Evolutionary conservation across 352 stramenopile genomes (phyloP).

Genomic region (Elongisporangium senticosum): DNA sequence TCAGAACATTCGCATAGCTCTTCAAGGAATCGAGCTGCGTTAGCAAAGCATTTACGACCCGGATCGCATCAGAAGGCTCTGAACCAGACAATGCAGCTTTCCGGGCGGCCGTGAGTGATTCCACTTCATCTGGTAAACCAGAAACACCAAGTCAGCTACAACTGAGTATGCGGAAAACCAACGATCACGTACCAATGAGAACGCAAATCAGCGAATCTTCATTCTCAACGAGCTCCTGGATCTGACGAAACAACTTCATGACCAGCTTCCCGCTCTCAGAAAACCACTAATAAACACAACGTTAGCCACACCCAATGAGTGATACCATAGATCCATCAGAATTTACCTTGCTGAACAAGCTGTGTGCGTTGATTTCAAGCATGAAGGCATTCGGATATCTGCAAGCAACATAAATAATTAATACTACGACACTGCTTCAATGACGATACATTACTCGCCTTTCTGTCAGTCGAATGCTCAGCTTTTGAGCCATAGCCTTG

Average conservation of each 20-base stretch:
- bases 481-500: slow-evolving; percentile 89
- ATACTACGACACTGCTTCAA: background rate
- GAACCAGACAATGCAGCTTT: slow-evolving; percentile 58
- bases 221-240: slow-evolving; percentile 88
- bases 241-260: slow-evolving; percentile 88
- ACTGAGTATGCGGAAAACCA: background rate
- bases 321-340: background rate
- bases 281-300: slow-evolving; percentile 79
- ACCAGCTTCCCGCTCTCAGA: slow-evolving; percentile 92
- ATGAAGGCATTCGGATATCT: slow-evolving; percentile 68
- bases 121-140: slow-evolving; percentile 78
- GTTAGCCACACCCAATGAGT: background rate
- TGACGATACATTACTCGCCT: slow-evolving; percentile 22
- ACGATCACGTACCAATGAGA: slow-evolving; percentile 64
- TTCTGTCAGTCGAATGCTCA: slow-evolving; percentile 81
- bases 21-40: slow-evolving; percentile 87
- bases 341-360: slow-evolving; percentile 83
- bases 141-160: slow-evolving; percentile 1
- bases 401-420: slow-evolving; percentile 1
- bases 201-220: slow-evolving; percentile 87
- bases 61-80: slow-evolving; percentile 89
- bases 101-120: slow-evolving; percentile 85
- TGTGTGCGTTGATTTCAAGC: slow-evolving; percentile 92
- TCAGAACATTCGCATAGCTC: slow-evolving; percentile 82
- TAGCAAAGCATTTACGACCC: slow-evolving; percentile 90